phyloP scores from a whole-genome alignment of 2,329 filamentous ascomycete genomes.

The Penicillium aurantiogriseum region DNA sequence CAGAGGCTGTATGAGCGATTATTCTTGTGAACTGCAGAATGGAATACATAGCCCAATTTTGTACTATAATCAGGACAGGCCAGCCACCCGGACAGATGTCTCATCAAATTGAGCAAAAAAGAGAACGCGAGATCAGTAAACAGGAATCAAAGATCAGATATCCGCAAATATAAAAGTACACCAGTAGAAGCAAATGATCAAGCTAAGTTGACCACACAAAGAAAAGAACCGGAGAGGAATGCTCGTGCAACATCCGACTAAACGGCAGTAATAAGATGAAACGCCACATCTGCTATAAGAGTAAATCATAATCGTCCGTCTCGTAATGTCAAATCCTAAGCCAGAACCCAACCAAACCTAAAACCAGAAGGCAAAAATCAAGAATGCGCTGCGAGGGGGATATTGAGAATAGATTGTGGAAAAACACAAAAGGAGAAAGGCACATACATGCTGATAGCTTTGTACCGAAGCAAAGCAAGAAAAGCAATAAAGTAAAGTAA shows the following conservation, averaged over 20 bases:
- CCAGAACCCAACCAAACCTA: background rate
- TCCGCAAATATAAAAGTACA: slow-evolving; percentile 2
- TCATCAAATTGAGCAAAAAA: background rate
- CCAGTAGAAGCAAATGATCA: background rate
- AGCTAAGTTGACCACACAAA: slow-evolving; percentile 7
- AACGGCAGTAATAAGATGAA: background rate
- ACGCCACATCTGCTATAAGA: slow-evolving; percentile 16
- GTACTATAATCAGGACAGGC: background rate
- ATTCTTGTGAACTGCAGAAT: background rate
- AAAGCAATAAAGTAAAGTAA: slow-evolving; percentile 4
- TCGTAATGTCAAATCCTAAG: slow-evolving; percentile 3
- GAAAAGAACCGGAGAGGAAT: slow-evolving; percentile 4
- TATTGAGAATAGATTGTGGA: background rate
- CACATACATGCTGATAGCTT: background rate
- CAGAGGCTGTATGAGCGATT: background rate
- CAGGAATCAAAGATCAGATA: background rate
- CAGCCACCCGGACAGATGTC: slow-evolving; percentile 1
- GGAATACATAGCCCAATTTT: background rate
- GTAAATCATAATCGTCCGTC: slow-evolving; percentile 13
- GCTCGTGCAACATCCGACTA: background rate
- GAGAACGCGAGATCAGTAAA: background rate
- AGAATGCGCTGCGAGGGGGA: slow-evolving; percentile 2
- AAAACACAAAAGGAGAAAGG: background rate
- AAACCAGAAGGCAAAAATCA: background rate
- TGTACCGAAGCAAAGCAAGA: background rate